Evolutionary conservation across 768 basidiomycete genomes (phyloP).

Genomic region (Panus rudis): DNA sequence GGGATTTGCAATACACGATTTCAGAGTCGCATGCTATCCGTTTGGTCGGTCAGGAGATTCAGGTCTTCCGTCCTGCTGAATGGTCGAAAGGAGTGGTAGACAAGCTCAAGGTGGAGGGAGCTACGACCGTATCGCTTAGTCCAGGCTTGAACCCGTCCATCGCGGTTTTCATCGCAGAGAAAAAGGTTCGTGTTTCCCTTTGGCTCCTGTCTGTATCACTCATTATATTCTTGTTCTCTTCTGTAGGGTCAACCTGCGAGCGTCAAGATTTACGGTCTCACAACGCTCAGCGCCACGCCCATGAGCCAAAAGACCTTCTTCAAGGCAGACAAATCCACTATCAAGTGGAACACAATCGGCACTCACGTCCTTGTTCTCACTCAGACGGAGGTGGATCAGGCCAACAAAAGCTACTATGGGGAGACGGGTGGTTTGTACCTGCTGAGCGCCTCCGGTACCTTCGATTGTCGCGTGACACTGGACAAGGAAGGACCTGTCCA

Average conservation of each 20-base stretch:
- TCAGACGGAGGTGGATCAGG: conserved; percentile 94
- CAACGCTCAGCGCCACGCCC: conserved; percentile 53
- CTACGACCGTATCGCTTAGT: conserved; percentile 69
- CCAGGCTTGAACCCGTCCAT: conserved; percentile 82
- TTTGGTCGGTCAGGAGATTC: conserved; percentile 74
- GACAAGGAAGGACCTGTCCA: conserved; percentile 98
- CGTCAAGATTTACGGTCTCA: conserved; percentile 77
- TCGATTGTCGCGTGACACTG: conserved; percentile 80
- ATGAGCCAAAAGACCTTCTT: conserved; percentile 89
- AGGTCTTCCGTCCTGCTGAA: conserved; percentile 75
- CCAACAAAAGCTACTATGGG: conserved; percentile 97
- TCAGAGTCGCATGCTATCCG: conserved; percentile 83
- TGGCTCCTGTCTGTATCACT: background rate
- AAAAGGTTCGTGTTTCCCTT: conserved; percentile 52
- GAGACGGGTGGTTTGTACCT: conserved; percentile 89
- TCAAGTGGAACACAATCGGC: conserved; percentile 96
- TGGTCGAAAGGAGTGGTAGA: conserved; percentile 76
- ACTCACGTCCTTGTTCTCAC: conserved; percentile 89
- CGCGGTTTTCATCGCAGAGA: conserved; percentile 92
- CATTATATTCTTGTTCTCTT: background rate
- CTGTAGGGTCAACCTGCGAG: conserved; percentile 78
- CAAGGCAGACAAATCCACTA: conserved; percentile 87
- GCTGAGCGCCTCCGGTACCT: conserved; percentile 86
- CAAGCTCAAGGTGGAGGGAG: conserved; percentile 78
- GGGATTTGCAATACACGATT: conserved; percentile 88